Conservation (phyloP, 2,329 filamentous ascomycete species). For the Ophiocordyceps camponoti-saundersi region DNA sequence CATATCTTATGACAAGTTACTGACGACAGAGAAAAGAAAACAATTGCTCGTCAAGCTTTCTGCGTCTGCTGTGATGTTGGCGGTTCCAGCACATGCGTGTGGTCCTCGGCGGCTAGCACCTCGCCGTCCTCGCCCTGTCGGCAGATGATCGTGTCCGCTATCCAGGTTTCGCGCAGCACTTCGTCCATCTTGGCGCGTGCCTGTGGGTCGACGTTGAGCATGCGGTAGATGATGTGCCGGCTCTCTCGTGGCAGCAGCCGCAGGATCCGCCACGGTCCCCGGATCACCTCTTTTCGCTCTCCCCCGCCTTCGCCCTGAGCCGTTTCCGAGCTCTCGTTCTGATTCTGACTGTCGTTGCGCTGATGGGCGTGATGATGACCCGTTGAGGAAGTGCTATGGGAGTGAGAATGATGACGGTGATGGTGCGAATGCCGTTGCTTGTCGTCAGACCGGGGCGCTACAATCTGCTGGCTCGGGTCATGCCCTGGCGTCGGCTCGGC, state of each 20-base stretch:
- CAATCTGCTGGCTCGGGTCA: slow-evolving; percentile 29
- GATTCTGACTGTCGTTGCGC: slow-evolving; percentile 1
- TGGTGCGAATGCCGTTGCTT: neutral
- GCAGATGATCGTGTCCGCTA: slow-evolving; percentile 72
- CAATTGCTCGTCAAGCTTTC: neutral
- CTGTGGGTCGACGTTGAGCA: slow-evolving; percentile 79
- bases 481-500: slow-evolving; percentile 65
- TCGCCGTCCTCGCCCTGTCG: slow-evolving; percentile 55
- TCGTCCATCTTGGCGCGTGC: slow-evolving; percentile 73
- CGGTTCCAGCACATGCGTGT: slow-evolving; percentile 74
- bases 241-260: slow-evolving; percentile 79
- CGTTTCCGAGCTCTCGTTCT: slow-evolving; percentile 1
- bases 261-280: slow-evolving; percentile 81
- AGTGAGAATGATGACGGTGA: neutral
- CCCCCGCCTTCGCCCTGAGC: slow-evolving; percentile 1
- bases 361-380: slow-evolving; percentile 6
- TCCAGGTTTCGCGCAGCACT: slow-evolving; percentile 77
- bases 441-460: neutral
- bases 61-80: slow-evolving; percentile 26
- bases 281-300: slow-evolving; percentile 62
- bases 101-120: slow-evolving; percentile 56
- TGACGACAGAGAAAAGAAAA: neutral
- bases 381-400: slow-evolving; percentile 8
- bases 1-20: neutral
- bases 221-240: slow-evolving; percentile 73